Base-by-base conservation (phyloP, 2,329 filamentous ascomycete species). In the Calonectria multiphialidica region DNA sequence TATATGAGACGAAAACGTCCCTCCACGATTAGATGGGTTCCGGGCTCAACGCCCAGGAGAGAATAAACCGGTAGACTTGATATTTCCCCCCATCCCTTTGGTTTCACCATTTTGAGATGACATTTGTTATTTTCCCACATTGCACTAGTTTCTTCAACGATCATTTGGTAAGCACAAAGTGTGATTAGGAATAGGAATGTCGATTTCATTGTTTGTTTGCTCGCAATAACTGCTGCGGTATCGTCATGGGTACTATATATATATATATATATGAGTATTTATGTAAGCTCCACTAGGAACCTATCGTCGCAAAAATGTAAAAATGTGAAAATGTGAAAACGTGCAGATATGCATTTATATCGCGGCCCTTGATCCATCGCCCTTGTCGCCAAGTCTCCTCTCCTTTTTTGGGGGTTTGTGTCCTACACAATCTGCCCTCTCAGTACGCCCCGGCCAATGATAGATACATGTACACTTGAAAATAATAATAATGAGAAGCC, bases 31-130 rank as follows among this genome's bases (percentile, higher is more conserved):
- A 78, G 77, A 75, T 59, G 74, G 72, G 63, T 74, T 78, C 75
- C 73, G 80, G 80, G 80, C 80, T 82, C 80, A 80, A 80, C 79
- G 78, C 76, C 79, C 77, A 77, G 75, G 72, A 77, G 70, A 74
- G 68, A 73, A 71, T 66, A 74, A 50, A 68, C 30, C 47, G 64
- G 55, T 28, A 68, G 50, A 71, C 50, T 68, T 68, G 47, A 30
- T 57, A 16, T 68, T 42, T 40, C 23, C 30, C 40, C 28, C 16
- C n/a, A n/a, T 53, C 30, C 16, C n/a, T 37, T 30, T 23, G 35
- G 8, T 12, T 35, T 33, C 30, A n/a, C 35, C 16, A 16, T 37
- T 37, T n/a, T 9, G 33, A 57, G 10, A 57, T 57, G 53, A 57
- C n/a, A 37, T 21, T 23, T 37, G n/a, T n/a, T 23, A n/a, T 57